phyloP scores from a whole-genome alignment of 345 rosid species.

The Pistacia atlantica region DNA sequence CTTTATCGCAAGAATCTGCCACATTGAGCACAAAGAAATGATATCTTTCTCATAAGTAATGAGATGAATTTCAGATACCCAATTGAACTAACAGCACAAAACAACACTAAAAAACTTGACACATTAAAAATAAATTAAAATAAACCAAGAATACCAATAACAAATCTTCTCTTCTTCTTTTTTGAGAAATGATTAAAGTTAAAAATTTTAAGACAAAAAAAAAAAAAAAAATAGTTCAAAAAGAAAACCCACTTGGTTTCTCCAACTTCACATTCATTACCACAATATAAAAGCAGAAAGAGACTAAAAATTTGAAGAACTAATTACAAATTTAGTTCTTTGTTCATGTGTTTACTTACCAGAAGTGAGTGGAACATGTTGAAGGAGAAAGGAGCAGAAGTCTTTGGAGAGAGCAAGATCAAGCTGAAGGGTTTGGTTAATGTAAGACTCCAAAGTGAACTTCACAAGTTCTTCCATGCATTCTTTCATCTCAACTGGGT shows the following conservation, averaged over 20 bases:
- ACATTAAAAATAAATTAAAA: not conserved
- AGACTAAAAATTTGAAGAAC: not conserved
- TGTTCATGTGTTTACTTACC: slow-evolving; percentile 4
- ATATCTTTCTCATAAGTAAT: not conserved
- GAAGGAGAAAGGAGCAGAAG: slow-evolving; percentile 45
- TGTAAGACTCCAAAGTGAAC: slow-evolving; percentile 43
- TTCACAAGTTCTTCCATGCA: slow-evolving; percentile 46
- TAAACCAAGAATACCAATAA: not conserved
- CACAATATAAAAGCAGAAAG: not conserved
- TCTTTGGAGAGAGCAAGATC: slow-evolving; percentile 40
- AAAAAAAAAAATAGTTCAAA: not conserved
- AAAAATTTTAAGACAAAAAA: not conserved
- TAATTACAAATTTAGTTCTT: not conserved
- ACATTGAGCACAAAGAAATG: slow-evolving; percentile 1
- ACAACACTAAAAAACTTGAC: not conserved
- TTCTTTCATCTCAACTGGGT: slow-evolving; percentile 27
- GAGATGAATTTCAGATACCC: not conserved
- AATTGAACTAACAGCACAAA: not conserved
- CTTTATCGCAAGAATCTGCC: slow-evolving; percentile 21
- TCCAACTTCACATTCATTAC: not conserved
- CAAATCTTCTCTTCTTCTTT: not conserved
- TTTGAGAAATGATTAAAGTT: not conserved
- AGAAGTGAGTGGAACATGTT: slow-evolving; percentile 15
- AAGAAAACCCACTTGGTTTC: not conserved
- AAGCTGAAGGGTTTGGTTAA: slow-evolving; percentile 31